Evolutionary conservation across 108 stramenopile species (phyloP).

Genomic region (Cafeteria roenbergensis): DNA sequence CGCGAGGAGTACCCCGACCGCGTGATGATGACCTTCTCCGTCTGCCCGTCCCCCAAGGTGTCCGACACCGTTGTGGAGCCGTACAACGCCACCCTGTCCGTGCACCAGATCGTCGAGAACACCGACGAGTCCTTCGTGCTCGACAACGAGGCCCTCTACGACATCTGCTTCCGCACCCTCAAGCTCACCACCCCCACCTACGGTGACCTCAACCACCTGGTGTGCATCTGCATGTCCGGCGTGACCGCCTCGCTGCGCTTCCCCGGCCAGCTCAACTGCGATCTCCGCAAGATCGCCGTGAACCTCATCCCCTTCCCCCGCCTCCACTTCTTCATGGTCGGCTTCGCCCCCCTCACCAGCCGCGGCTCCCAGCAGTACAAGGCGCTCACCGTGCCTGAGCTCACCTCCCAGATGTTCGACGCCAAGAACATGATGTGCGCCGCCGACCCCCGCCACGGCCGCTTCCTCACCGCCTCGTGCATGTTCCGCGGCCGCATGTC

Average conservation of each 20-base stretch:
- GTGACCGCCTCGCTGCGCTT: slow-evolving; percentile 88
- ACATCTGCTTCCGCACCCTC: slow-evolving; percentile 46
- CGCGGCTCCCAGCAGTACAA: slow-evolving; percentile 81
- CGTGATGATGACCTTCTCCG: slow-evolving; percentile 66
- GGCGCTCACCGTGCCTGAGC: slow-evolving; percentile 83
- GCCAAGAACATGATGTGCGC: slow-evolving; percentile 99
- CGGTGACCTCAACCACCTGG: slow-evolving; percentile 82
- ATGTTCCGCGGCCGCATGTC: slow-evolving; percentile 93
- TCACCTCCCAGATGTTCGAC: slow-evolving; percentile 85
- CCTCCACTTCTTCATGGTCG: slow-evolving; percentile 96
- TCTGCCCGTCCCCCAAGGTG: slow-evolving; percentile 77
- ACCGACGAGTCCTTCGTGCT: slow-evolving; percentile 83
- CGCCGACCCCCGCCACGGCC: slow-evolving; percentile 94
- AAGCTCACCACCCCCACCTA: slow-evolving; percentile 38
- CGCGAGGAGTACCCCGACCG: slow-evolving; percentile 86
- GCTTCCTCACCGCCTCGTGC: slow-evolving; percentile 94
- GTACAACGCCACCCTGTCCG: slow-evolving; percentile 87
- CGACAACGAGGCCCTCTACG: slow-evolving; percentile 88
- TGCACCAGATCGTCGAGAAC: slow-evolving; percentile 89
- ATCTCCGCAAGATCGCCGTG: slow-evolving; percentile 91
- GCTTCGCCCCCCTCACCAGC: slow-evolving; percentile 81
- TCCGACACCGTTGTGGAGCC: slow-evolving; percentile 88
- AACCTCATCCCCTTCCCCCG: slow-evolving; percentile 98
- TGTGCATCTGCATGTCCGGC: slow-evolving; percentile 78
- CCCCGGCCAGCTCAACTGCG: slow-evolving; percentile 95